Base-by-base conservation (phyloP, 768 basidiomycete genomes). In the Lepiota brunneoincarnata region DNA sequence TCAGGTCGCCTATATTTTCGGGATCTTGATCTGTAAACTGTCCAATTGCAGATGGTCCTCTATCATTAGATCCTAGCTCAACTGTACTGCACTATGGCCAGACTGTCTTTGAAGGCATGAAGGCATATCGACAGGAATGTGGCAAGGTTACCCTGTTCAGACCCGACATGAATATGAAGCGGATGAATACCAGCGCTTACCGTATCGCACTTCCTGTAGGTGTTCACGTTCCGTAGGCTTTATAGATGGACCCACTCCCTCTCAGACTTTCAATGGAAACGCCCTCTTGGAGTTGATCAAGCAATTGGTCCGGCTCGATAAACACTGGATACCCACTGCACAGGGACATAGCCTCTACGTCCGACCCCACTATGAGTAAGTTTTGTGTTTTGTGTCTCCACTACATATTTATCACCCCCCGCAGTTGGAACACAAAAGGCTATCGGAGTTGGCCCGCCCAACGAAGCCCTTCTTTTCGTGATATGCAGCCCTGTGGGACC, bases 111-210 rank as follows among this genome's bases (percentile, higher is more conserved):
- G 95, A 98, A 68, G 92, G 95, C 15, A 83, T 97, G 82, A 98
- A 98, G 68, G 95, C 95, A 1, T 98, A 96, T 73, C 78, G 86
- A 44, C 83, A 86, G 59, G 69, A 80, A 35, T 71, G 80, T 44
- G 93, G 87, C 34, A 83, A 79, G 23, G 82, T 94, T 18, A 82
- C 87, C 15, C 72, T 98, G 59, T 98, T 98, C 79, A 77, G 95
- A 41, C 96, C 95, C 2, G 92, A 97, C 71, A 91, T 92, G 91
- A 97, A 98, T 73, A 96, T 98, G 93, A 86, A 85, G 64, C 85
- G 95, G 23, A 94, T 98, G 93, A 93, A 92, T 72, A 80, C 60
- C 42, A 91, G 88, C 63, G 94, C 95, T 12, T 60, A 71, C 21
- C 83, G 95, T 38, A 75, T 93, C 50, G 91, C 88, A 17, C 67